Evolutionary conservation across 371 early-diverging fungal species (phyloP).

Genomic region (Gilbertella persicaria): DNA sequence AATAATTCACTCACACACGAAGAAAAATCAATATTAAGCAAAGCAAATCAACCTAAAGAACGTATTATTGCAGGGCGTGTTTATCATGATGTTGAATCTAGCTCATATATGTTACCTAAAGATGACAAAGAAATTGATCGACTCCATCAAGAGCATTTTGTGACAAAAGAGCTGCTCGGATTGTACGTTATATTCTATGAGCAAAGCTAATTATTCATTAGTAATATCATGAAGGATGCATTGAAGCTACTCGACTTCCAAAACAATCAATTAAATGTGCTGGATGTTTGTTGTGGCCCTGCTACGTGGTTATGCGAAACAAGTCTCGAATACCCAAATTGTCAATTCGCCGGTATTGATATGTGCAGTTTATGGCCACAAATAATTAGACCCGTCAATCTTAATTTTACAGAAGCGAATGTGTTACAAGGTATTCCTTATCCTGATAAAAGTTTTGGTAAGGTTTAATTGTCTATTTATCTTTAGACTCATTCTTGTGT

Average conservation of each 20-base stretch:
- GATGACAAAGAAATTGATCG: slow-evolving; percentile 48
- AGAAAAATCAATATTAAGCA: no score
- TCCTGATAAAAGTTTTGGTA: slow-evolving; percentile 45
- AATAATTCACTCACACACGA: neutral
- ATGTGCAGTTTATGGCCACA: slow-evolving; percentile 45
- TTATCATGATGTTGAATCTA: slow-evolving; percentile 35
- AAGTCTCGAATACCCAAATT: slow-evolving; percentile 40
- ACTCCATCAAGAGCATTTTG: slow-evolving; percentile 42
- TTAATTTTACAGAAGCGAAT: slow-evolving; percentile 34
- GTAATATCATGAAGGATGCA: slow-evolving; percentile 41
- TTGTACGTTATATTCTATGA: slow-evolving; percentile 21
- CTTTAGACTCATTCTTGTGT: neutral
- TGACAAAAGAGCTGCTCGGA: slow-evolving; percentile 41
- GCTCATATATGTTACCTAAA: slow-evolving; percentile 38
- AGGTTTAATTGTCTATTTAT: neutral
- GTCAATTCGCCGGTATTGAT: slow-evolving; percentile 42
- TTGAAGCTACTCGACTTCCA: slow-evolving; percentile 33
- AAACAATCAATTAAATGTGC: slow-evolving; percentile 19
- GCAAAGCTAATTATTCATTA: slow-evolving; percentile 14
- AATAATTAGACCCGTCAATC: slow-evolving; percentile 38
- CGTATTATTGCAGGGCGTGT: slow-evolving; percentile 32
- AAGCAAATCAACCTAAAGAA: neutral
- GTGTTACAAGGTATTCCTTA: slow-evolving; percentile 36
- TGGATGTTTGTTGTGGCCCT: slow-evolving; percentile 47
- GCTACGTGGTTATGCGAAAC: slow-evolving; percentile 49